Conservation (phyloP, 345 rosid species). For the Pistacia integerrima region DNA sequence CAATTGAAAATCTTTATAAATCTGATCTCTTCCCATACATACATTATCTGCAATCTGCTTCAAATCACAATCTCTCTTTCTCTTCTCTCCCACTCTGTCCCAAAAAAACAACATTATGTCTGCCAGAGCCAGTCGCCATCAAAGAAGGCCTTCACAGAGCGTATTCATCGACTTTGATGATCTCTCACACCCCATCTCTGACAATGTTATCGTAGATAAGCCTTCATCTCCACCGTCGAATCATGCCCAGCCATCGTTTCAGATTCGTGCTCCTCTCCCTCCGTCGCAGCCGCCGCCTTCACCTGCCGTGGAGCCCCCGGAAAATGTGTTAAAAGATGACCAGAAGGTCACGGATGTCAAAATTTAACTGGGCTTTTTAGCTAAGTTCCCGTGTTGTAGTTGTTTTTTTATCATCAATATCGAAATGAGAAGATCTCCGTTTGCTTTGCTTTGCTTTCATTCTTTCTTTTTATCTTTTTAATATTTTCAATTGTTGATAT, state of each 20-base stretch:
- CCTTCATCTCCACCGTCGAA: not conserved
- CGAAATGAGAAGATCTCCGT: not conserved
- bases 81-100: not conserved
- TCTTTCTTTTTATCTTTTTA: not conserved
- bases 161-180: conserved; percentile 20
- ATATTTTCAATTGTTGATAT: not conserved
- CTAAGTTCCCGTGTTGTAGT: not conserved
- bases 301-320: not conserved
- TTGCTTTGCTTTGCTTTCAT: not conserved
- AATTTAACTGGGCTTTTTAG: not conserved
- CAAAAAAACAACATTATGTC: conserved; percentile 17
- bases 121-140: conserved; percentile 24
- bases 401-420: not conserved
- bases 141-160: conserved; percentile 29
- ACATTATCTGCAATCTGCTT: not conserved
- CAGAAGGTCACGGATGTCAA: not conserved
- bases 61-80: not conserved
- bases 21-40: not conserved
- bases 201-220: not conserved
- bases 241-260: not conserved
- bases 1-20: not conserved
- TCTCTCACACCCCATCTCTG: conserved; percentile 8
- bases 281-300: not conserved
- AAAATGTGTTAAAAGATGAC: not conserved
- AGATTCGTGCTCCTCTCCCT: not conserved